Evolutionary conservation across 2,329 filamentous ascomycete genomes (phyloP), one percentile per base, ranked within the genome.

Genomic region (Chaetomiaceae sp.): DNA sequence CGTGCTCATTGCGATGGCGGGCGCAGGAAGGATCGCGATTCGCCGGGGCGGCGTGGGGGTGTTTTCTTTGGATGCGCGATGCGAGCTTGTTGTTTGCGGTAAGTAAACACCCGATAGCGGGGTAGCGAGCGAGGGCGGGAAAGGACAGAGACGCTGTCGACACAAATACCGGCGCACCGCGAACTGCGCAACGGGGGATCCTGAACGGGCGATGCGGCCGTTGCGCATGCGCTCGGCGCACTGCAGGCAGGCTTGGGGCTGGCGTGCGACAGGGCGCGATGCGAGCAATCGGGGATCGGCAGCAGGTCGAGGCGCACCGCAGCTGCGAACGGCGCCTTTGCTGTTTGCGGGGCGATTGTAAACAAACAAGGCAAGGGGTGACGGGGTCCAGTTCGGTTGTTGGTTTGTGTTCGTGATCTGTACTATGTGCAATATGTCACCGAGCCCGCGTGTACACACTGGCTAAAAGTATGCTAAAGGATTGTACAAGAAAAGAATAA

Each of bases 1-100:
- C 64, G 54, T 60, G 61, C 50, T 62, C 64, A 70, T 72, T 62
- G 62, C 63, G 49, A 52, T 47, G 32, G 49, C 27, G 46, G 35
- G 33, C 18, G 18, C 15, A 14, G 18, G n/a, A 27, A 19, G n/a
- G 19, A 35, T 26, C 34, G 35, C 34, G 22, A 34, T 34, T 34
- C 20, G 45, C 27, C 17, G 26, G 18, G 26, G 14, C 12, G 29
- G 20, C 17, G 14, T 20, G 19, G 9, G 20, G 17, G 35, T 36
- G n/a, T n/a, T n/a, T n/a, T n/a, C n/a, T 32, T 38, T 14, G 9
- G 32, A 29, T 24, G 24, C 33, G 42, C 15, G 24, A 6, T 19
- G 33, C 29, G 39, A 18, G n/a, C 17, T 17, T 10, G 19, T n/a
- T 30, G 32, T 32, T 12, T 30, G 24, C 18, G 22, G 19, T 15